These are phyloP conservation scores for Phytophthora fragariae DNA, from an alignment of 352 stramenopile species.

Conservation along the genomic window DNA sequence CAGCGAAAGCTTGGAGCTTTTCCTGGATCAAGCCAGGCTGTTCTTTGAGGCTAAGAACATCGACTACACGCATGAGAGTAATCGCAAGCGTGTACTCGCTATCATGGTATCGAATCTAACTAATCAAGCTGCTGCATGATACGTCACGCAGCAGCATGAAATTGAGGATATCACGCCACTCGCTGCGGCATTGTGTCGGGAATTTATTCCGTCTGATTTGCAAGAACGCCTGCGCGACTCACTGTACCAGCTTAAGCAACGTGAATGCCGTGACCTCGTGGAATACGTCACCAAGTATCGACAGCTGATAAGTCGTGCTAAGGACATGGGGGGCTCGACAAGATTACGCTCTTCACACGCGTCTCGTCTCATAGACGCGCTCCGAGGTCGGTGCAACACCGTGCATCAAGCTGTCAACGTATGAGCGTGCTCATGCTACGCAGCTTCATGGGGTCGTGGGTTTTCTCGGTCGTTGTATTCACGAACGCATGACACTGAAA, in stretches of 20 bases:
- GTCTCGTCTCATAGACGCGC: background rate
- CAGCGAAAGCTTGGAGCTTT: background rate
- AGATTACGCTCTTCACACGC: conserved; percentile 10
- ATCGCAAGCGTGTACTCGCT: background rate
- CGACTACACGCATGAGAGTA: background rate
- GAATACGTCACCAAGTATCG: conserved; percentile 9
- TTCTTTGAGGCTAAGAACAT: background rate
- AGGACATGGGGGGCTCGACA: conserved; percentile 3
- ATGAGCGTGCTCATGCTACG: background rate
- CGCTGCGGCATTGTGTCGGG: background rate
- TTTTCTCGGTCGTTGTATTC: background rate
- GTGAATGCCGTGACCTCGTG: background rate
- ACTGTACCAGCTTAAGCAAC: conserved; percentile 7
- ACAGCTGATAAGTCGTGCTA: conserved; percentile 6
- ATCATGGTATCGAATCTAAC: background rate
- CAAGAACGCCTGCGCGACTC: conserved; percentile 2
- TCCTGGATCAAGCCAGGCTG: background rate
- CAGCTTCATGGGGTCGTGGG: background rate
- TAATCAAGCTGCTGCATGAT: background rate
- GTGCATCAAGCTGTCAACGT: conserved; percentile 1
- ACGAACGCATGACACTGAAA: background rate
- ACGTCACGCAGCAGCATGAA: conserved; percentile 3
- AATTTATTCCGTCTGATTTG: conserved; percentile 14
- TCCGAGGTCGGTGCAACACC: background rate
- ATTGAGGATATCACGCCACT: conserved; percentile 3